phyloP scores from a whole-genome alignment of 2,329 filamentous ascomycete species.

The Sphaerostilbella broomeana region DNA sequence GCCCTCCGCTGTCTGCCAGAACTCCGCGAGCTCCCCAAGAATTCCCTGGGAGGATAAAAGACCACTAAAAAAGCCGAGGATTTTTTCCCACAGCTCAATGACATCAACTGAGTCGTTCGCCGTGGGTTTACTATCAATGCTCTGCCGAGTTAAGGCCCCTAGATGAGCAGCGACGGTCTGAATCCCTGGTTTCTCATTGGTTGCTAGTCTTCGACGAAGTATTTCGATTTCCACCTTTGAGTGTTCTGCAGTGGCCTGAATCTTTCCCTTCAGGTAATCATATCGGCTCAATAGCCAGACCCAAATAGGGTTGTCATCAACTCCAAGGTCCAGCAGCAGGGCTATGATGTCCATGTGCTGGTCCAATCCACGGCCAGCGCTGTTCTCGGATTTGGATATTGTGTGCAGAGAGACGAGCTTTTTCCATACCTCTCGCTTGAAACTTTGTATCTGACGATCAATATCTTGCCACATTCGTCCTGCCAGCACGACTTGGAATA shows the following conservation, averaged over 20 bases:
- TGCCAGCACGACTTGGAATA: slow-evolving; percentile 81
- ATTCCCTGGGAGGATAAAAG: slow-evolving; percentile 75
- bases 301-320: slow-evolving; percentile 95
- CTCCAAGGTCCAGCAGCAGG: slow-evolving; percentile 84
- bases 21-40: slow-evolving; percentile 82
- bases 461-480: slow-evolving; percentile 95
- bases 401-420: slow-evolving; percentile 64
- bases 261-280: slow-evolving; percentile 81
- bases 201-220: slow-evolving; percentile 71
- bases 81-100: slow-evolving; percentile 88
- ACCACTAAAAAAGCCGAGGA: slow-evolving; percentile 64
- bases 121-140: slow-evolving; percentile 51
- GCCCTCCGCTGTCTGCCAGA: slow-evolving; percentile 85
- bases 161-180: slow-evolving; percentile 69
- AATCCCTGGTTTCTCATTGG: slow-evolving; percentile 62
- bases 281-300: slow-evolving; percentile 88
- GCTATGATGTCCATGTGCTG: slow-evolving; percentile 86
- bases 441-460: slow-evolving; percentile 73
- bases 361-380: slow-evolving; percentile 58
- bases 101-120: slow-evolving; percentile 74
- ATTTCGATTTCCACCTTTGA: slow-evolving; percentile 90
- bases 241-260: slow-evolving; percentile 73
- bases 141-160: slow-evolving; percentile 63
- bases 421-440: slow-evolving; percentile 88
- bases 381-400: slow-evolving; percentile 41